Conservation (phyloP, 2,329 filamentous ascomycete genomes). For the Xylariaceae sp. region DNA sequence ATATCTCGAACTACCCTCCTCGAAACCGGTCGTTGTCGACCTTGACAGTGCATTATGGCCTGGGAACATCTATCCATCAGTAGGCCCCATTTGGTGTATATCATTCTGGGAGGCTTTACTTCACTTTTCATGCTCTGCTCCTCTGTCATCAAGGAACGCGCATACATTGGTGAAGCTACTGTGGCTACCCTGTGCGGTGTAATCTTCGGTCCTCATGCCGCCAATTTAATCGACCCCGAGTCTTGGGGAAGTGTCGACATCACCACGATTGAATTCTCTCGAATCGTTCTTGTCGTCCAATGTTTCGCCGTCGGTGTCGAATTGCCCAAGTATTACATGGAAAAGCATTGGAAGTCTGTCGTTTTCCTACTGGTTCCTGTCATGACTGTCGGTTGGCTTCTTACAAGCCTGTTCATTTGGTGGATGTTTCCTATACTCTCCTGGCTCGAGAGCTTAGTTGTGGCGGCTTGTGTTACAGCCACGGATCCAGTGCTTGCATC, state of each 20-base stretch:
- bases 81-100: conserved; percentile 94
- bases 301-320: conserved; percentile 91
- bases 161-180: conserved; percentile 98
- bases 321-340: conserved; percentile 93
- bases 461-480: conserved; percentile 91
- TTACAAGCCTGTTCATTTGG: conserved; percentile 93
- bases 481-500: conserved; percentile 96
- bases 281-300: conserved; percentile 85
- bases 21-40: conserved; percentile 3
- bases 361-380: conserved; percentile 83
- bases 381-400: conserved; percentile 94
- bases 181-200: conserved; percentile 85
- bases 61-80: conserved; percentile 84
- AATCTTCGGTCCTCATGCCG: conserved; percentile 82
- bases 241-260: conserved; percentile 82
- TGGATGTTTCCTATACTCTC: conserved; percentile 74
- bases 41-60: conserved; percentile 50
- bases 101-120: conserved; percentile 96
- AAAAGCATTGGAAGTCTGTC: conserved; percentile 93
- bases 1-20: background rate
- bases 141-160: conserved; percentile 93
- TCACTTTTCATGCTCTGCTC: conserved; percentile 98
- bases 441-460: conserved; percentile 85
- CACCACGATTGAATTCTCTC: conserved; percentile 83
- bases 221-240: conserved; percentile 71